Conservation (phyloP, 106 monocot species). For the Ottelia alismoides region DNA sequence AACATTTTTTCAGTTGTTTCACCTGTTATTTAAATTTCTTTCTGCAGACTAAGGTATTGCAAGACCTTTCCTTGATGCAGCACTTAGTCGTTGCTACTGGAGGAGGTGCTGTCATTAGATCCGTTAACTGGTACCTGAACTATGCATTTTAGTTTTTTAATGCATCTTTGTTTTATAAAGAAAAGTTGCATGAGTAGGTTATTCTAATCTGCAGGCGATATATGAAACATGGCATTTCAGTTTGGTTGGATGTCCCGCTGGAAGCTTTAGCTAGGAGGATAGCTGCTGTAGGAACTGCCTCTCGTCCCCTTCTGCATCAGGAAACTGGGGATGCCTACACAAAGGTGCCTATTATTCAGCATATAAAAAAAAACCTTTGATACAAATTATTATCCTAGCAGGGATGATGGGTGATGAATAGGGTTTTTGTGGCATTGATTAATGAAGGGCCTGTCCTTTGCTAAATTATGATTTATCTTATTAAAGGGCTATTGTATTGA, state of each 20-base stretch:
- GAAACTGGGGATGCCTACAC: slow-evolving; percentile 71
- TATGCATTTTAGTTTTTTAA: too few relatives aligned
- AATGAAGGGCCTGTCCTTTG: background rate
- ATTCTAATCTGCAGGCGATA: slow-evolving; percentile 38
- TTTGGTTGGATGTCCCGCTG: slow-evolving; percentile 83
- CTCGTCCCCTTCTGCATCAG: slow-evolving; percentile 69
- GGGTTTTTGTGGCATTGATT: background rate
- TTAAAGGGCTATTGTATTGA: too few relatives aligned
- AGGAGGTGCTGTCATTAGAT: slow-evolving; percentile 86
- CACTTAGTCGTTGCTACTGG: slow-evolving; percentile 84
- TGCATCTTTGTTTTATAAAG: too few relatives aligned
- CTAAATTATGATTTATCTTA: too few relatives aligned
- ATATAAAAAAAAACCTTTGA: too few relatives aligned
- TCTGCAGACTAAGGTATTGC: slow-evolving; percentile 49
- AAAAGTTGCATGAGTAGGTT: background rate
- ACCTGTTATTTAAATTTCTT: slow-evolving; percentile 1
- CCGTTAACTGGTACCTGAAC: slow-evolving; percentile 89
- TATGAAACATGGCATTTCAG: slow-evolving; percentile 61
- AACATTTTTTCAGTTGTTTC: too few relatives aligned
- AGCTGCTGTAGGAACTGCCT: slow-evolving; percentile 65
- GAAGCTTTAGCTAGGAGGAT: slow-evolving; percentile 75
- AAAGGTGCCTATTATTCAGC: too few relatives aligned
- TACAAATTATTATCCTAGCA: too few relatives aligned
- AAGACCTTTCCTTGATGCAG: slow-evolving; percentile 55
- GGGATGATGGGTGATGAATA: background rate